Evolutionary conservation across 2,329 filamentous ascomycete genomes (phyloP).

Genomic region (Pestalotiopsis sp.): DNA sequence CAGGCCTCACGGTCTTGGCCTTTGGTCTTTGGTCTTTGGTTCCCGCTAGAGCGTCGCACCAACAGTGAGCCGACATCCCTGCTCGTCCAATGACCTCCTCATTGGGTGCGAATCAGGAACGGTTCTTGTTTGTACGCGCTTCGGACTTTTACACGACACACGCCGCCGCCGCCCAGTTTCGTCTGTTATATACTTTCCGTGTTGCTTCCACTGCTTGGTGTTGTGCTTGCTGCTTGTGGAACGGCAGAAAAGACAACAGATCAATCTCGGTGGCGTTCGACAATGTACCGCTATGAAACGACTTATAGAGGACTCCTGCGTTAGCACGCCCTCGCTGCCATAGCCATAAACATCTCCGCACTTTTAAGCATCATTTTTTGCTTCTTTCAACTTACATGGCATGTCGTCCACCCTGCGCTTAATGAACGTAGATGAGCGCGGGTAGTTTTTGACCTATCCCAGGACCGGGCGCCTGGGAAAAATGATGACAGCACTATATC

Average conservation of each 20-base stretch:
- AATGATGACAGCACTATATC: not conserved
- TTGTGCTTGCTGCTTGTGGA: not conserved
- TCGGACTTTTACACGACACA: not conserved
- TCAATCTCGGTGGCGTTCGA: not conserved
- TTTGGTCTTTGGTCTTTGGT: not conserved
- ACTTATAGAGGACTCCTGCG: not conserved
- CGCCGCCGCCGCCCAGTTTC: not conserved
- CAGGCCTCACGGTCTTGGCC: too few species aligned
- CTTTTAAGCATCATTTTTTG: not conserved
- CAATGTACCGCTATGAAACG: not conserved
- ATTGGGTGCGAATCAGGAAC: not conserved
- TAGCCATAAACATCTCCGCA: not conserved
- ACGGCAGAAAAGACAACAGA: not conserved
- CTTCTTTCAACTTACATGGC: not conserved
- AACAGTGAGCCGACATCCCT: not conserved
- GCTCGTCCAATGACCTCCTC: not conserved
- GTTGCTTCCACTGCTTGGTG: not conserved
- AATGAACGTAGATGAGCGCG: not conserved
- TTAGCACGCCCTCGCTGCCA: not conserved
- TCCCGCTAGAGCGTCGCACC: not conserved
- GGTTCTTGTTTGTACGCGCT: not conserved
- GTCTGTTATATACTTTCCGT: not conserved
- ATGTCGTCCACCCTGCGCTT: not conserved
- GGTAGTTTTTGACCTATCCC: not conserved
- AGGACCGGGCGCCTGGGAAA: not conserved